A percentile compares a stretch with the other conserved stretches of the same genome.
These are phyloP conservation scores for Hyphodiscus sp. DNA, from an alignment of 2,329 filamentous ascomycete species.

Conservation along the genomic window DNA sequence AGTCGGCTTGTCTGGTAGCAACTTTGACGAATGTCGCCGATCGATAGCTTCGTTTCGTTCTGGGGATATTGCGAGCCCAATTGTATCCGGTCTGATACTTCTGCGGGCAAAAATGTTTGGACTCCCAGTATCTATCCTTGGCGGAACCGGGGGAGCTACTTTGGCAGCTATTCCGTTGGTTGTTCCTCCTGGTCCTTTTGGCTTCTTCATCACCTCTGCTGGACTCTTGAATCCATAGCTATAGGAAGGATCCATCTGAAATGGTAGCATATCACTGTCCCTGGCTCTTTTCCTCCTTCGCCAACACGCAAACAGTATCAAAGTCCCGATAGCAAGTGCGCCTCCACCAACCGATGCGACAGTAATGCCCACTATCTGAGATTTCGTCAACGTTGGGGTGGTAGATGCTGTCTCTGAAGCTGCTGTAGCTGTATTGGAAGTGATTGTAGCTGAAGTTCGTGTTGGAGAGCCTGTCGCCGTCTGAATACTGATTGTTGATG, in stretches of 20 bases:
- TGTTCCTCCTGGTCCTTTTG: constrained; percentile 18
- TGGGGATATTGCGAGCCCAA: constrained; percentile 28
- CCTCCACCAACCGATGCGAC: constrained; percentile 46
- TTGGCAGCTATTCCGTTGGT: constrained; percentile 19
- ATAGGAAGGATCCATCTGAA: constrained; percentile 24
- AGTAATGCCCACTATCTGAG: constrained; percentile 51
- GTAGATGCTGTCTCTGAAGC: constrained; percentile 16
- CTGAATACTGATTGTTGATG: constrained; percentile 3
- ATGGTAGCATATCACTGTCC: constrained; percentile 29
- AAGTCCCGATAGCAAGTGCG: constrained; percentile 41
- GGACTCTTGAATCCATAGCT: constrained; percentile 15
- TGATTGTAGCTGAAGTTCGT: constrained; percentile 7
- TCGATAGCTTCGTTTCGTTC: constrained; percentile 11
- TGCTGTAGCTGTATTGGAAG: constrained; percentile 9
- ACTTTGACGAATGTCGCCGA: constrained; percentile 20
- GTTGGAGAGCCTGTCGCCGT: constrained; percentile 9
- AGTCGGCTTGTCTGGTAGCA: constrained; percentile 27
- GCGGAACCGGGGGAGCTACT: constrained; percentile 20
- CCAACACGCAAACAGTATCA: constrained; percentile 33
- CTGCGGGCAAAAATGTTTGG: constrained; percentile 28
- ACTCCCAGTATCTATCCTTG: constrained; percentile 20
- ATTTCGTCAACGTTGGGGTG: constrained; percentile 12
- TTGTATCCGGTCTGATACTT: constrained; percentile 24
- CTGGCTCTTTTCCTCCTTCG: constrained; percentile 23
- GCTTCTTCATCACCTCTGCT: constrained; percentile 1